Base-by-base conservation (phyloP, 352 stramenopile genomes). In the Globisporangium carolinianum region DNA sequence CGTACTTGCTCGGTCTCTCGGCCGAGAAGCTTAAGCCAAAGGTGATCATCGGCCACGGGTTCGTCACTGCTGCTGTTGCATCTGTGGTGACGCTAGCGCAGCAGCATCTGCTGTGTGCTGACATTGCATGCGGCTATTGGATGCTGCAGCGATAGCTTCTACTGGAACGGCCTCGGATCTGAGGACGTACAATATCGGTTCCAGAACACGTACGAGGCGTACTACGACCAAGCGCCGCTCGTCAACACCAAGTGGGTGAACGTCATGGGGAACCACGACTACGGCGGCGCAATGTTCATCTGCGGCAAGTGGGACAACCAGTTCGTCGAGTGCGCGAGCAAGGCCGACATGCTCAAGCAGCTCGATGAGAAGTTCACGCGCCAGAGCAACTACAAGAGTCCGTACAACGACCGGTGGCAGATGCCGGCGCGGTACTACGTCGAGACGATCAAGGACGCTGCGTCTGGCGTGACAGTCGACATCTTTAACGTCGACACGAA, bases 401-500 rank as follows among this genome's bases (percentile, higher is more conserved):
- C 80, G 9, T 81, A 79, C 50, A 75, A 79, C 47, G 72, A 88
- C 60, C 75, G 80, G 32, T 89, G 80, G 80, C 59, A 87, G 48
- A 82, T 87, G 75, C 71, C 68, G 0, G 64, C 55, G 45, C 74
- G 75, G n/a, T 90, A 87, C 65, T 90, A 76, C 51, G 67, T 87
- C 48, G 77, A 88, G 62, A 71, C 61, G 0, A 54, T 87, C 47
- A 47, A 47, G 1, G 64, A 83, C 43, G 39, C 53, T 1, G 46
- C 51, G 37, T 72, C 66, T 1, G 71, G 61, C 4, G 69, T 87
- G 24, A 75, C 67, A 0, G 76, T 89, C 10, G 81, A 91, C 48
- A 73, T 91, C 43, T 91, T 77, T 55, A 91, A 89, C 42, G 74
- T 91, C 24, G 76, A 87, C 53, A 80, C 68, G 7, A 83, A 87